Base-by-base conservation (phyloP, 345 rosid genomes). In the Draba incana region DNA sequence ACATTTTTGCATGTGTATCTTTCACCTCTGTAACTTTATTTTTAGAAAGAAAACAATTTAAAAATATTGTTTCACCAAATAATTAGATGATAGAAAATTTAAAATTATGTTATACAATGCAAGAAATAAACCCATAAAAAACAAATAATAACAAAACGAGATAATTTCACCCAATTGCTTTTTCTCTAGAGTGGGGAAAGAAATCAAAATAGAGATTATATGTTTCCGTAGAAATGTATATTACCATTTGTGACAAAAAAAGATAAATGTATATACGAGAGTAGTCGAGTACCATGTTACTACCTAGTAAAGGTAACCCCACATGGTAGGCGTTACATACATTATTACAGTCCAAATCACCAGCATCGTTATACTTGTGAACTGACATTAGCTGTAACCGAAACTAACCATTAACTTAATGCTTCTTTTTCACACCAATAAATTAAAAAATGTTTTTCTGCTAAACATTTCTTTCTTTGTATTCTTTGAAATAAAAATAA, bases 321-420 rank as follows among this genome's bases (percentile, higher is more conserved):
- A 71, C 75, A 62, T 71, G 70, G 20, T 47, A 12, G 56, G 49
- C 64, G 57, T 71, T 71, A 63, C 69, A 63, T 71, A 20, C 20
- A 20, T 20, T 20, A 27, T 63, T n/a, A 63, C 42, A 45, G 57
- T 71, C 57, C 63, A 63, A 54, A 71, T 38, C 69, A 62, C 62
- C 69, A 35, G 69, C 69, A 35, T 71, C 75, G 56, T 71, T 64
- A 54, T 71, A 44, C 53, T 38, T 71, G 57, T 62, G 55, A 43
- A 33, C 48, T 35, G 56, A 70, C 68, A 45, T 70, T 54, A 44
- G 56, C 49, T 71, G 75, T 62, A 54, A 61, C 68, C 8, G 69
- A 63, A 62, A 33, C 68, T 37, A 54, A 69, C 69, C 55, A 35
- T 14, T 6, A 35, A 71, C 12, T 62, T 38, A 55, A 15, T 71